These are phyloP conservation scores for Aspergillus hancockii DNA, from an alignment of 495 filamentous ascomycete species.

Conservation along the genomic window DNA sequence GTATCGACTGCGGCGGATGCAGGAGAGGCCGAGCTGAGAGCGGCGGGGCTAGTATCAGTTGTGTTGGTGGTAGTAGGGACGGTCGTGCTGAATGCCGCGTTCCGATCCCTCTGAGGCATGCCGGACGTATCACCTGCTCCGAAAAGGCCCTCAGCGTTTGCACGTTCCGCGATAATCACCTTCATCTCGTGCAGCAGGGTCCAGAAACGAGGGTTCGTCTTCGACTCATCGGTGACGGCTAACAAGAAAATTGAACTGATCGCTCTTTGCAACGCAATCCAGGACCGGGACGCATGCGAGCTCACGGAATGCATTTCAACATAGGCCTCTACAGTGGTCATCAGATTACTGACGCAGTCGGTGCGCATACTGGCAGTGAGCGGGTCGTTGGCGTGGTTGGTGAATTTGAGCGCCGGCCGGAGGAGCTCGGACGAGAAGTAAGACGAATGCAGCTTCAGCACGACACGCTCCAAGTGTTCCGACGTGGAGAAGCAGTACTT, in stretches of 20 bases:
- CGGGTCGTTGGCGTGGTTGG: constrained; percentile 34
- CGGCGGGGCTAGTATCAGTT: constrained; percentile 23
- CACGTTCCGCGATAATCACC: constrained; percentile 45
- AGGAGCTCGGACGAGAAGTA: constrained; percentile 63
- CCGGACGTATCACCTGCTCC: constrained; percentile 19
- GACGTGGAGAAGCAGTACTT: constrained; percentile 46
- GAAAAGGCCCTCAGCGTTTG: constrained; percentile 36
- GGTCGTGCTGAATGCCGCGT: constrained; percentile 27
- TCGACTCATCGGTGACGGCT: constrained; percentile 46
- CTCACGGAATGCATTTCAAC: constrained; percentile 49
- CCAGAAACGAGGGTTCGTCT: constrained; percentile 42
- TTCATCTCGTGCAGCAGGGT: constrained; percentile 42
- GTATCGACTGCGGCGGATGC: constrained; percentile 34
- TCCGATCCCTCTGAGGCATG: constrained; percentile 8
- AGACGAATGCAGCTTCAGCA: constrained; percentile 57
- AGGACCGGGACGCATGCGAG: constrained; percentile 45
- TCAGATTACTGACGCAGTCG: constrained; percentile 43
- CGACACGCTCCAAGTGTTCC: constrained; percentile 56
- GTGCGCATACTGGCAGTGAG: constrained; percentile 43
- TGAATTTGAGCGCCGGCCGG: constrained; percentile 54
- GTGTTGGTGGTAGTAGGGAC: constrained; percentile 35
- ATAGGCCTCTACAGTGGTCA: constrained; percentile 48
- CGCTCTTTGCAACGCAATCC: constrained; percentile 49
- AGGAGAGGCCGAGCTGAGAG: constrained; percentile 29
- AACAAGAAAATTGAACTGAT: constrained; percentile 51